phyloP scores from a whole-genome alignment of 768 basidiomycete genomes.

The Lactifluus volemus region DNA sequence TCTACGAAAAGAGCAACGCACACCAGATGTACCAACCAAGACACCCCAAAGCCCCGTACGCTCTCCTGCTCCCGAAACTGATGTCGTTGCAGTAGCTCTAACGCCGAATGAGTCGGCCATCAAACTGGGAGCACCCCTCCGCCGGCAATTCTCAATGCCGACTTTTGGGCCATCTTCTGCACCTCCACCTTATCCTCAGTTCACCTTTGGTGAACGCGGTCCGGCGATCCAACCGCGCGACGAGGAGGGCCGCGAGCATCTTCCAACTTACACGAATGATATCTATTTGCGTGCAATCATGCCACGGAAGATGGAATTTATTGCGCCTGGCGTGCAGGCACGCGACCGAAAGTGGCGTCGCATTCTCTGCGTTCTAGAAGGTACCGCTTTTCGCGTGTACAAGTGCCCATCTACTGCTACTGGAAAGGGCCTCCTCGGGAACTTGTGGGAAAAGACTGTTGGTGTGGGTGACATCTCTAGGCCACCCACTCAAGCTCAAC shows the following conservation, averaged over 20 bases:
- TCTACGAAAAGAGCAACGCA: slow-evolving; percentile 1
- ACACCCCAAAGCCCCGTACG: slow-evolving; percentile 4
- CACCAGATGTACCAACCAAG: neutral
- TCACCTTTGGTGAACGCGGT: slow-evolving; percentile 25
- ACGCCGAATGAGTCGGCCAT: neutral
- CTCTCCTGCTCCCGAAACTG: neutral
- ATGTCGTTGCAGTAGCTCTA: neutral
- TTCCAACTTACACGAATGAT: slow-evolving; percentile 76
- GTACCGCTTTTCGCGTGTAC: slow-evolving; percentile 81
- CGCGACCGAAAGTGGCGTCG: slow-evolving; percentile 89
- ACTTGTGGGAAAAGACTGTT: slow-evolving; percentile 73
- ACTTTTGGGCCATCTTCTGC: slow-evolving; percentile 47
- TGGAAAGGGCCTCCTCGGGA: slow-evolving; percentile 40
- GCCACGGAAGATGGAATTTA: slow-evolving; percentile 92
- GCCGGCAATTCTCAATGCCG: slow-evolving; percentile 63
- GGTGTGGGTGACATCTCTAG: slow-evolving; percentile 56
- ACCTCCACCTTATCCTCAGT: slow-evolving; percentile 63
- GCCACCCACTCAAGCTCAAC: slow-evolving; percentile 16
- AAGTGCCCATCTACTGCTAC: slow-evolving; percentile 41
- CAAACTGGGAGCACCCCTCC: slow-evolving; percentile 33
- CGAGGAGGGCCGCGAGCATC: slow-evolving; percentile 76
- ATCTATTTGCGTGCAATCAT: slow-evolving; percentile 76
- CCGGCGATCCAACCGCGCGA: slow-evolving; percentile 41
- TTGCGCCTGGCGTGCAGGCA: slow-evolving; percentile 74
- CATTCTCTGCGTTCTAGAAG: slow-evolving; percentile 82